These are phyloP conservation scores for Xanthoceras sorbifolium DNA, from an alignment of 345 rosid species.

Conservation along the genomic window DNA sequence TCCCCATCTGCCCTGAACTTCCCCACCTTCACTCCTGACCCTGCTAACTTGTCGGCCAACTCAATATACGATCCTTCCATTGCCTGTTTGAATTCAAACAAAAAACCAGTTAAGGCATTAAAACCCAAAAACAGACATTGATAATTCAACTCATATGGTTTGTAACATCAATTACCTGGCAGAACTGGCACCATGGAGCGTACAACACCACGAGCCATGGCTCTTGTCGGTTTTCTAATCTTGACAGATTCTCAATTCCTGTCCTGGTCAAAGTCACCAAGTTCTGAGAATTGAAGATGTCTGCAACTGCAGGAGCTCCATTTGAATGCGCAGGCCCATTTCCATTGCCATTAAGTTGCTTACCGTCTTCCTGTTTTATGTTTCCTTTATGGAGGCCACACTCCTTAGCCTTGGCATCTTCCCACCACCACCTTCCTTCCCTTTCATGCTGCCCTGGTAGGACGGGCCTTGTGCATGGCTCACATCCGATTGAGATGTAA, in stretches of 20 bases:
- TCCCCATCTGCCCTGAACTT: conserved; percentile 86
- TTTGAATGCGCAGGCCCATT: conserved; percentile 37
- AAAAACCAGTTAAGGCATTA: neutral
- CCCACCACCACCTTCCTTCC: conserved; percentile 99
- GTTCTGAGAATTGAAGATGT: conserved; percentile 62
- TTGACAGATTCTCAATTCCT: conserved; percentile 80
- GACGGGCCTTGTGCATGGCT: conserved; percentile 93
- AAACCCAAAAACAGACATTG: neutral
- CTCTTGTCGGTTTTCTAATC: conserved; percentile 66
- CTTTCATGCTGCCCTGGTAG: conserved; percentile 98
- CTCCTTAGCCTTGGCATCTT: conserved; percentile 96
- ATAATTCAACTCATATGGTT: neutral
- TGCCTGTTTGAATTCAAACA: conserved; percentile 39
- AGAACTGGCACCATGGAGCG: conserved; percentile 97
- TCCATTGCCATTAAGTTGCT: conserved; percentile 37
- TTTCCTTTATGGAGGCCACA: conserved; percentile 96
- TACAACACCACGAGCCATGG: conserved; percentile 90
- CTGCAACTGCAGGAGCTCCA: conserved; percentile 40
- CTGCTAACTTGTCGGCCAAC: conserved; percentile 73
- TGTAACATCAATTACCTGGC: conserved; percentile 52
- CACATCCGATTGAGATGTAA: conserved; percentile 91
- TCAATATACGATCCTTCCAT: conserved; percentile 80
- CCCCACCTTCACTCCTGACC: conserved; percentile 83
- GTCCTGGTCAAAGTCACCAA: conserved; percentile 66
- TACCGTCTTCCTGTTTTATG: conserved; percentile 49